Evolutionary conservation across 2,329 filamentous ascomycete species (phyloP), one percentile per base, ranked within the genome.

Genomic region (Hypomyces perniciosus): DNA sequence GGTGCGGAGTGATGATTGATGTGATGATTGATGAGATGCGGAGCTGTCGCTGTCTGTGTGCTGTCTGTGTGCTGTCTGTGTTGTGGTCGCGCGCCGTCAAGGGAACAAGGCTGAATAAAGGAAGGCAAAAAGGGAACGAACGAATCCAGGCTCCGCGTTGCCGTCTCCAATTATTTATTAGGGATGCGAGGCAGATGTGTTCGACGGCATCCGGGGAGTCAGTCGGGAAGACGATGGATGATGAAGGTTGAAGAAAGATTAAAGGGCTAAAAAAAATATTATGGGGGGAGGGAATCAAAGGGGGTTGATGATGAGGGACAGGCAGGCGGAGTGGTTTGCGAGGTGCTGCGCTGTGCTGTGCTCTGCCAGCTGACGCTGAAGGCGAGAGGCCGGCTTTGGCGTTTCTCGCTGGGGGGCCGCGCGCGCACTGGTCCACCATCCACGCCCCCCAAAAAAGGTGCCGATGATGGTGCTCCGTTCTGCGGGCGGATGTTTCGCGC

Each of bases 241-340:
- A 47, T 30, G 13, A 35, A 10, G 28, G 40, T 28, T 30, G 33
- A 40, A 13, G 48, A 44, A 41, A n/a, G 45, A 52, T 28, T 29
- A 33, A 48, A 39, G 13, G 31, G 38, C 7, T 33, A 1, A 12
- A 3, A 48, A 48, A 31, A 37, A 39, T 35, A 31, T 31, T 33
- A 28, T 13, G 42, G 44, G 44, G 29, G 26, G 35, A 39, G 29
- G 10, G 29, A 38, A 41, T 48, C 39, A 41, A 46, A 50, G 37
- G 51, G 43, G 51, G 51, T 42, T 53, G 51, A 46, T 46, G 46
- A 20, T 41, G 49, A 50, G 31, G 51, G 40, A 45, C 41, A 50
- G 41, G 50, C 39, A 39, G 30, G 40, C 46, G 34, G 46, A 46
- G 42, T 44, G 42, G 42, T 44, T 44, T 44, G 29, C n/a, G 42